Base-by-base conservation (phyloP, 116 monocot genomes). In the Posidonia oceanica region DNA sequence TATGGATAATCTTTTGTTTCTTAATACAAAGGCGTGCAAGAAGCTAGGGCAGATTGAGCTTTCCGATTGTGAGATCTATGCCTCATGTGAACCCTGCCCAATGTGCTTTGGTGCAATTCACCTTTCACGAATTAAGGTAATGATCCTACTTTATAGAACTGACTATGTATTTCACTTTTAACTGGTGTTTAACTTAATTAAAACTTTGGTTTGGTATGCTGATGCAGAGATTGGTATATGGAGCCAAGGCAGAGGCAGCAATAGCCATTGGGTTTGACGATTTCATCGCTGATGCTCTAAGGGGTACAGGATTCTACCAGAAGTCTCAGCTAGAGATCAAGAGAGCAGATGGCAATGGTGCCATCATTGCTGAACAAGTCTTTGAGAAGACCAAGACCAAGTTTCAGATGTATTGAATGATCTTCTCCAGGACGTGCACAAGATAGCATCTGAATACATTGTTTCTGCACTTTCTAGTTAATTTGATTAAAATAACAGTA, bases 61-160 rank as follows among this genome's bases (percentile, higher is more conserved):
- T 11, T 84, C 89, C 41, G 96, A 97, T 39, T 97, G 96, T 58
- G 96, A 97, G 66, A 97, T 97, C 2, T 97, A 91, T 80, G 89
- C 96, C 5, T 97, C 92, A 37, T 97, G 96, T 57, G 89, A 97
- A 66, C 96, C 96, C 56, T 97, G 96, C 74, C 96, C 96, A 2
- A 91, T 97, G 96, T 97, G 96, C 78, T 97, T 97, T 61, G 96
- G 96, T 68, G 96, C 91, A 64, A 91, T 97, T 71, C 91, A 91
- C 80, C 91, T 97, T 59, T 84, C 96, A 22, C 69, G 96, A 38
- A 88, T 96, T 36, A 96, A 96, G 91, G 95, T 91, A 52, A 18
- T 6, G 12, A 56, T 11, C 36, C 16, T 66, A 42, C 37, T 39
- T 21, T 5, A n/a, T 58, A 14, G 58, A 21, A 58, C 21, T 58